A percentile compares a stretch with the other conserved stretches of the same genome.
Evolutionary conservation across 2,329 filamentous ascomycete species (phyloP).

Genomic region (Eutypella sp.): DNA sequence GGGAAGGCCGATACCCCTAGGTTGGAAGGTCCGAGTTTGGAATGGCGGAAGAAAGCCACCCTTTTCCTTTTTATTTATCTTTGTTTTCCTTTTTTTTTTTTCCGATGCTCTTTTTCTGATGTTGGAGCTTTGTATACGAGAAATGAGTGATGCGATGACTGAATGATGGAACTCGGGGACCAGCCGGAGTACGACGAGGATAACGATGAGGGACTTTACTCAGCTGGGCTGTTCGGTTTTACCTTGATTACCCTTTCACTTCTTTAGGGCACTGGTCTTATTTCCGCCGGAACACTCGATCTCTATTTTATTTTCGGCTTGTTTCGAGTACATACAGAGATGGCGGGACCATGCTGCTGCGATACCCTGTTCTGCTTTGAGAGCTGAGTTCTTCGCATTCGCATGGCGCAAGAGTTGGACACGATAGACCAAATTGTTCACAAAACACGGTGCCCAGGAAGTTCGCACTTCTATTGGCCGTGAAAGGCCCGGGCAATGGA

Average conservation of each 20-base stretch:
- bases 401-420: slow-evolving; percentile 28
- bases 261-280: slow-evolving; percentile 5
- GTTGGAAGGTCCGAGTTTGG: slow-evolving; percentile 8
- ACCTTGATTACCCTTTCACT: slow-evolving; percentile 13
- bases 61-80: slow-evolving; percentile 9
- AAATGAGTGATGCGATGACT: slow-evolving; percentile 19
- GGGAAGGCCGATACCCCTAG: slow-evolving; percentile 16
- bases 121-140: slow-evolving; percentile 23
- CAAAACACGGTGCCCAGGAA: slow-evolving; percentile 20
- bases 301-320: slow-evolving; percentile 24
- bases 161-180: slow-evolving; percentile 15
- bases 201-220: slow-evolving; percentile 16
- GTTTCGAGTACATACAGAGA: slow-evolving; percentile 20
- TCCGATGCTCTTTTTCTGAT: too few species aligned
- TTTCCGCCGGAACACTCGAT: neutral
- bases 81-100: slow-evolving; percentile 11
- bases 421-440: slow-evolving; percentile 28
- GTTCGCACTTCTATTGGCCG: slow-evolving; percentile 32
- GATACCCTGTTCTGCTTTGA: slow-evolving; percentile 27
- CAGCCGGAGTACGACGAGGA: slow-evolving; percentile 14
- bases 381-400: slow-evolving; percentile 26
- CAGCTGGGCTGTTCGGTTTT: slow-evolving; percentile 13
- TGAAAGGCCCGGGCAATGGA: slow-evolving; percentile 9
- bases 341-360: slow-evolving; percentile 29
- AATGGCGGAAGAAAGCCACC: slow-evolving; percentile 3